Evolutionary conservation across 495 filamentous ascomycete genomes (phyloP).

Genomic region (Penicillium angulare): DNA sequence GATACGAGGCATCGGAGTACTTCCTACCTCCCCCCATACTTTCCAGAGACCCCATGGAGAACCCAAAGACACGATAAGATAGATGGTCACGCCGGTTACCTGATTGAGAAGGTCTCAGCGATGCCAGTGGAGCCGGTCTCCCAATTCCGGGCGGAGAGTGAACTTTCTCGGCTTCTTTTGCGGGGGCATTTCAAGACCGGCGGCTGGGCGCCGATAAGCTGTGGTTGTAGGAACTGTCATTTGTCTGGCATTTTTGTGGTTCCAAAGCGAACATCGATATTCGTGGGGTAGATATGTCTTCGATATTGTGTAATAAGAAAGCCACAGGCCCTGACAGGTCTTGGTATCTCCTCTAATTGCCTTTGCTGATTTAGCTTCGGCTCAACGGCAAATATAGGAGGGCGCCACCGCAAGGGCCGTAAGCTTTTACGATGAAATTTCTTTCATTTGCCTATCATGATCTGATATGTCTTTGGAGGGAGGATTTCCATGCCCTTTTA

Average conservation of each 20-base stretch:
- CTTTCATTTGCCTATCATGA: background rate
- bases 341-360: conserved; percentile 8
- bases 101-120: conserved; percentile 33
- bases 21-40: conserved; percentile 11
- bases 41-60: conserved; percentile 13
- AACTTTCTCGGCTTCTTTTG: conserved; percentile 10
- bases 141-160: conserved; percentile 23
- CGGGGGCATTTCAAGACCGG: conserved; percentile 7
- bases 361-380: conserved; percentile 9
- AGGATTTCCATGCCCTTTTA: too few relatives aligned
- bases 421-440: background rate
- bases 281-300: conserved; percentile 3
- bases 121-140: conserved; percentile 16
- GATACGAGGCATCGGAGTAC: background rate
- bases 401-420: too few relatives aligned
- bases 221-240: conserved; percentile 3
- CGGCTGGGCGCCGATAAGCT: conserved; percentile 9
- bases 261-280: conserved; percentile 1
- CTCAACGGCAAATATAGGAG: too few relatives aligned
- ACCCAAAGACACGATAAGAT: conserved; percentile 21
- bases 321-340: background rate
- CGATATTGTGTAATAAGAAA: conserved; percentile 14
- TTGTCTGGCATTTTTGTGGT: background rate
- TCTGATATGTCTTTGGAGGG: too few relatives aligned
- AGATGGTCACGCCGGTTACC: conserved; percentile 17